Conservation (phyloP, 1,284 basidiomycete genomes). For the Rhodotorula sp. region DNA sequence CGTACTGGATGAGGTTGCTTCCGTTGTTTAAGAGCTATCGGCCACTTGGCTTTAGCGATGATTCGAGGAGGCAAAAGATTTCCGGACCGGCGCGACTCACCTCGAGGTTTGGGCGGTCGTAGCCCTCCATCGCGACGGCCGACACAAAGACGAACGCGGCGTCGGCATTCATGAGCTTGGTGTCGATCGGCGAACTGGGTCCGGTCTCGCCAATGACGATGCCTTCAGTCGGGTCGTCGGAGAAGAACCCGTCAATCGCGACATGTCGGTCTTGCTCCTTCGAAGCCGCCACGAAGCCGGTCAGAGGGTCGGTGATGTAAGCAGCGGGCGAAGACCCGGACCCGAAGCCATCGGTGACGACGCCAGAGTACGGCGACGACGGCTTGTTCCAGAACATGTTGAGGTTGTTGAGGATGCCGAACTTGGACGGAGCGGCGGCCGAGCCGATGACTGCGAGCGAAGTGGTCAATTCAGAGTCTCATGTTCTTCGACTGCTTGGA, state of each 20-base stretch:
- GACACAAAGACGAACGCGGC: slow-evolving; percentile 35
- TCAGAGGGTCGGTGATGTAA: slow-evolving; percentile 6
- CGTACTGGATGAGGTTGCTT: slow-evolving; percentile 46
- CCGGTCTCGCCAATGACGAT: slow-evolving; percentile 5
- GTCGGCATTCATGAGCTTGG: slow-evolving; percentile 31
- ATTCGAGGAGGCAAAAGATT: background rate
- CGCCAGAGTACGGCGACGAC: background rate
- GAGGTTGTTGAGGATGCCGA: slow-evolving; percentile 15
- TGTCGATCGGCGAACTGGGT: slow-evolving; percentile 27
- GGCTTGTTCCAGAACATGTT: slow-evolving; percentile 2
- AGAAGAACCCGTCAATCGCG: slow-evolving; percentile 16
- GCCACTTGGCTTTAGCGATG: background rate
- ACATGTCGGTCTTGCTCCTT: slow-evolving; percentile 1
- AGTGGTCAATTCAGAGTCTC: background rate
- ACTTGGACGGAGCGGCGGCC: slow-evolving; percentile 19
- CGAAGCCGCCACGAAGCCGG: background rate
- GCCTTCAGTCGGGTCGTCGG: background rate
- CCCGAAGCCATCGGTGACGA: slow-evolving; percentile 14
- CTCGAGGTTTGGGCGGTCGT: slow-evolving; percentile 35
- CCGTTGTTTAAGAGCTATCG: slow-evolving; percentile 35
- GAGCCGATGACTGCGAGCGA: slow-evolving; percentile 53
- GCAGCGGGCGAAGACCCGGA: background rate
- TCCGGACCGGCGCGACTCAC: background rate
- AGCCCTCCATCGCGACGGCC: slow-evolving; percentile 20
- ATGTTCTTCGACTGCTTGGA: background rate